Conservation (phyloP, 768 basidiomycete genomes). For the Clitopilus passeckerianus region DNA sequence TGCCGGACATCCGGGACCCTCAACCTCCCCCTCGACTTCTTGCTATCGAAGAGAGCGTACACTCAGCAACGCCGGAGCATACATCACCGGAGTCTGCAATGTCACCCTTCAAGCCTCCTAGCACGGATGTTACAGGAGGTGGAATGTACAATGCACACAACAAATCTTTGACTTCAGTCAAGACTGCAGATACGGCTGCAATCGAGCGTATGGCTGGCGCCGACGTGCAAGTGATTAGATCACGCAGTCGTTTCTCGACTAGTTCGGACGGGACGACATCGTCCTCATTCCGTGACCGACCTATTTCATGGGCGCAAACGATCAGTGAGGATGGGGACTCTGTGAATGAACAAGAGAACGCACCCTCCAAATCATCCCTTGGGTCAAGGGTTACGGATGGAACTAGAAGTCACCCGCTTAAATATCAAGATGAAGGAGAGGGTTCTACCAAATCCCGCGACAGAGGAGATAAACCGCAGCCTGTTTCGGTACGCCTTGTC, state of each 20-base stretch:
- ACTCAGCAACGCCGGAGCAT: constrained; percentile 21
- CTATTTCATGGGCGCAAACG: background rate
- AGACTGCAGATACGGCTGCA: constrained; percentile 64
- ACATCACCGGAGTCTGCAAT: constrained; percentile 10
- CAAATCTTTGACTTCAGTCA: constrained; percentile 50
- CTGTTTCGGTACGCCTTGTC: constrained; percentile 35
- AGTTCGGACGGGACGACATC: constrained; percentile 22
- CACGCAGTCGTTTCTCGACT: constrained; percentile 23
- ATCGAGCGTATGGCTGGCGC: constrained; percentile 66
- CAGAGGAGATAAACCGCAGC: constrained; percentile 15
- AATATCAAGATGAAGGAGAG: constrained; percentile 6
- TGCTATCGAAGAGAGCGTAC: constrained; percentile 50
- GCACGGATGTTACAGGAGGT: constrained; percentile 2
- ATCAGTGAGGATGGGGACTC: background rate
- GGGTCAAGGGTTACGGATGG: background rate
- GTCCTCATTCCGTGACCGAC: constrained; percentile 21
- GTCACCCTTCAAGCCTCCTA: background rate
- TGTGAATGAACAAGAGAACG: background rate
- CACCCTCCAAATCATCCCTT: background rate
- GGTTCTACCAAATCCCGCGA: constrained; percentile 7
- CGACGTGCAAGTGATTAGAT: constrained; percentile 51
- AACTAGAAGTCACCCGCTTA: background rate
- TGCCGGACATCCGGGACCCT: constrained; percentile 71
- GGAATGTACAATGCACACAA: constrained; percentile 31
- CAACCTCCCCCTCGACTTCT: constrained; percentile 66